Evolutionary conservation across 73 alveolate genomes (phyloP).

Genomic region (Durusdinium trenchii): DNA sequence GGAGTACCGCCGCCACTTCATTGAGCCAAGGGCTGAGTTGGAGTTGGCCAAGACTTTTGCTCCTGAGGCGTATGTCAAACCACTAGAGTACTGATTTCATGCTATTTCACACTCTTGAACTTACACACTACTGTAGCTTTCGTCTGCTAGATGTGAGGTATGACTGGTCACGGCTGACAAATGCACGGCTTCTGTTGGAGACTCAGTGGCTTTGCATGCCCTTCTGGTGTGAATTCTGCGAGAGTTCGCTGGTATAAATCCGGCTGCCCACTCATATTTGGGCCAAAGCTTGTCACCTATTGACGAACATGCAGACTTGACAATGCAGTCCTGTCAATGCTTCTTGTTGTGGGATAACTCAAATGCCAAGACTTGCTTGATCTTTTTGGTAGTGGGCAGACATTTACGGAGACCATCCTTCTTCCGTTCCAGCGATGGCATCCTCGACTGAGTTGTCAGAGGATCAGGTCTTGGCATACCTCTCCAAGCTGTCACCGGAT

Average conservation of each 20-base stretch:
- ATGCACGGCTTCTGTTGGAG: constrained; percentile 47
- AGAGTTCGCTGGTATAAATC: too few relatives aligned
- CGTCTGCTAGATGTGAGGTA: not conserved
- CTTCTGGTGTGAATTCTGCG: not conserved
- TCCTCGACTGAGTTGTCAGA: constrained; percentile 19
- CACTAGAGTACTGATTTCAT: too few relatives aligned
- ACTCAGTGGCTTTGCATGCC: not conserved
- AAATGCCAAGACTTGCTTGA: not conserved
- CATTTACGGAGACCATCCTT: not conserved
- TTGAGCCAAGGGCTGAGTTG: constrained; percentile 19
- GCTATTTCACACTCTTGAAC: not conserved
- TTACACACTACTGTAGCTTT: not conserved
- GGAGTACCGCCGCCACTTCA: constrained; percentile 48
- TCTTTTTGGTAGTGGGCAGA: not conserved
- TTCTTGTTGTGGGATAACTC: not conserved
- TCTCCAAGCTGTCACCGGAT: constrained; percentile 64
- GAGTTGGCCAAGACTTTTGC: not conserved
- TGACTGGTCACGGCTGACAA: constrained; percentile 82
- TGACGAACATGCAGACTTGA: not conserved
- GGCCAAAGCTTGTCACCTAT: too few relatives aligned
- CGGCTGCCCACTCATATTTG: too few relatives aligned
- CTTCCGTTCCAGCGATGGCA: not conserved
- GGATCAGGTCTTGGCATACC: constrained; percentile 66
- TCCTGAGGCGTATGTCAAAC: not conserved
- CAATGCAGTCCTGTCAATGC: not conserved